Percentiles rank a stretch among this genome's conserved stretches.
These are phyloP conservation scores for Penicillium griseofulvum DNA, from an alignment of 2,329 filamentous ascomycete species.

Conservation along the genomic window DNA sequence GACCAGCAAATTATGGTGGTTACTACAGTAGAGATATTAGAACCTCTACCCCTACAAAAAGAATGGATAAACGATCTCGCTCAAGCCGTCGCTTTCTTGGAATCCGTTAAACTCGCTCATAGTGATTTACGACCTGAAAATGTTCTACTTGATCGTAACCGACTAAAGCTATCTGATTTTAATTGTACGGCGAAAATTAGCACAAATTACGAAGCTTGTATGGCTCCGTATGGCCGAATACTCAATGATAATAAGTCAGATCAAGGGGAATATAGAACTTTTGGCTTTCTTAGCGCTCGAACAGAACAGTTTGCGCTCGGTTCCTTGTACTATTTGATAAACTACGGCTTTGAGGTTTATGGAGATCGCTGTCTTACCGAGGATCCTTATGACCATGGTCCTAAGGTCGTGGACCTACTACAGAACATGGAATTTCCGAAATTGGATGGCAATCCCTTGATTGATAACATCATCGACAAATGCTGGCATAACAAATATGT, in stretches of 20 bases:
- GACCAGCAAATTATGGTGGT: no score
- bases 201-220: conserved; percentile 25
- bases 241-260: conserved; percentile 22
- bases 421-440: no score
- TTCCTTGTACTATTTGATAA: conserved; percentile 33
- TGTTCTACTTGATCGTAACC: conserved; percentile 30
- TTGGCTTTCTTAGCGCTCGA: conserved; percentile 26
- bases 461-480: no score
- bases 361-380: conserved; percentile 25
- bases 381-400: conserved; percentile 22
- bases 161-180: conserved; percentile 31
- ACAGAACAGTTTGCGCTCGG: conserved; percentile 34
- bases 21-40: no score
- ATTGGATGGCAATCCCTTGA: no score
- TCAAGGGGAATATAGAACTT: conserved; percentile 18
- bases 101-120: conserved; percentile 35
- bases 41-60: neutral
- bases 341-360: conserved; percentile 34
- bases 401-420: no score
- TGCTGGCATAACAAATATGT: conserved; percentile 26
- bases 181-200: conserved; percentile 29
- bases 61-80: conserved; percentile 35
- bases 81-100: conserved; percentile 33
- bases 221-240: conserved; percentile 27
- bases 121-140: conserved; percentile 34